These are phyloP conservation scores for Dioscorea dumetorum DNA, from an alignment of 106 monocot species.

Conservation along the genomic window DNA sequence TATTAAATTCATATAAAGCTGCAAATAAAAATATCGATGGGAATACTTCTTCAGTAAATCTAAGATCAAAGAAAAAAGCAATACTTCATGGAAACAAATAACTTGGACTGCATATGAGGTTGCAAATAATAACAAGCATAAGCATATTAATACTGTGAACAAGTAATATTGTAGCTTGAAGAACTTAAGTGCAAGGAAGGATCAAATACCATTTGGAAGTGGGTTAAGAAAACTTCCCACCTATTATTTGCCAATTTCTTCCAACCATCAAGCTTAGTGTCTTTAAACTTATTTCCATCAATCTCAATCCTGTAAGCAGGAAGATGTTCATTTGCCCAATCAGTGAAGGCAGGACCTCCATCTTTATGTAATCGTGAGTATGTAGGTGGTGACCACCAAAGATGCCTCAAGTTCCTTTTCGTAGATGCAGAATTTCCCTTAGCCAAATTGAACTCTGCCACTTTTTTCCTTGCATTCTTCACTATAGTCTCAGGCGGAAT, in stretches of 20 bases:
- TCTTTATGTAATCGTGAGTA: slow-evolving; percentile 29
- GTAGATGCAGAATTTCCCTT: slow-evolving; percentile 6
- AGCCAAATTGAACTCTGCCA: slow-evolving; percentile 25
- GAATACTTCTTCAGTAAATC: too few species aligned
- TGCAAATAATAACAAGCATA: neutral
- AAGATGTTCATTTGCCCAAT: slow-evolving; percentile 58
- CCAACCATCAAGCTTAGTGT: slow-evolving; percentile 66
- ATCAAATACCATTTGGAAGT: slow-evolving; percentile 90
- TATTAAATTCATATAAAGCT: too few species aligned
- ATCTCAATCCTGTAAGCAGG: slow-evolving; percentile 70
- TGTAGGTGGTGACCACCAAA: slow-evolving; percentile 43
- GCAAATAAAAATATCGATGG: too few species aligned
- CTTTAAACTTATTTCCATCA: slow-evolving; percentile 41
- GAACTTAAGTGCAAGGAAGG: slow-evolving; percentile 13
- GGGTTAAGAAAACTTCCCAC: slow-evolving; percentile 88
- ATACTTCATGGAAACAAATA: too few species aligned
- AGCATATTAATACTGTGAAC: neutral
- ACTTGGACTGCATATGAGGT: neutral
- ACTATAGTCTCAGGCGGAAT: slow-evolving; percentile 36
- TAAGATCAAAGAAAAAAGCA: too few species aligned
- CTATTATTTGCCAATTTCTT: slow-evolving; percentile 47
- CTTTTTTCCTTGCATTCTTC: slow-evolving; percentile 27
- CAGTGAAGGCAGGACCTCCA: slow-evolving; percentile 36
- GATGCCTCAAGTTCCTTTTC: slow-evolving; percentile 17
- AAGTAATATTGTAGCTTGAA: too few species aligned